A percentile compares a stretch with the other conserved stretches of the same genome.
Evolutionary conservation across 148 eudicot genomes (phyloP).

Genomic region (Polygonum maritimum): DNA sequence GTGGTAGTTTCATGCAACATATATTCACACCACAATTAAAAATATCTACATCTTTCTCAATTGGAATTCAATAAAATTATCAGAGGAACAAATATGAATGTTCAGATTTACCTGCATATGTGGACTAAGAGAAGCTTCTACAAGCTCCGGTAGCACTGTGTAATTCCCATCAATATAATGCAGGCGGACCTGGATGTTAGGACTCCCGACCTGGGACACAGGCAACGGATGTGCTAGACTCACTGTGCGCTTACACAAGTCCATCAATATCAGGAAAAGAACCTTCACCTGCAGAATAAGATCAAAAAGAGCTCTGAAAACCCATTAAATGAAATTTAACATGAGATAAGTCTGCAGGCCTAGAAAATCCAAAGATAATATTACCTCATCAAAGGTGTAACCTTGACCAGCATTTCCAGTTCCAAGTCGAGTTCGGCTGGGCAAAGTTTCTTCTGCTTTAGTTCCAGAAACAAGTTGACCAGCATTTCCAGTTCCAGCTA

Average conservation of each 20-base stretch:
- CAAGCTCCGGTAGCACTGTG: conserved; percentile 93
- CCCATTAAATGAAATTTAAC: not conserved
- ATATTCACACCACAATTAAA: not conserved
- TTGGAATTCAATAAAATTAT: not conserved
- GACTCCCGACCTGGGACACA: conserved; percentile 86
- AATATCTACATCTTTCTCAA: not conserved
- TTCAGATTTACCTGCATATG: conserved; percentile 77
- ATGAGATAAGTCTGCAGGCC: not conserved
- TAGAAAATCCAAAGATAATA: not conserved
- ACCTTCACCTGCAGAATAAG: conserved; percentile 69
- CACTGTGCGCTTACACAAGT: conserved; percentile 81
- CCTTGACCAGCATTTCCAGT: conserved; percentile 99
- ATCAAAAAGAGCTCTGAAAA: not conserved
- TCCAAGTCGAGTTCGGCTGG: conserved; percentile 62
- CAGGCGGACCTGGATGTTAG: conserved; percentile 81
- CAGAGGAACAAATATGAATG: not conserved
- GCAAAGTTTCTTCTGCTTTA: conserved; percentile 77
- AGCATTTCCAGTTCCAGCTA: conserved; percentile 15
- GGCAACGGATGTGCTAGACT: conserved; percentile 81
- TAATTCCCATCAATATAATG: conserved; percentile 94
- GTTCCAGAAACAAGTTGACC: conserved; percentile 48
- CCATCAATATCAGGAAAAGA: conserved; percentile 85
- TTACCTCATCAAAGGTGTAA: conserved; percentile 95
- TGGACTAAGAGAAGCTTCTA: conserved; percentile 97
- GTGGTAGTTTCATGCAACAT: not conserved